Base-by-base conservation (phyloP, 257 asterid species). In the Fraxinus pennsylvanica region DNA sequence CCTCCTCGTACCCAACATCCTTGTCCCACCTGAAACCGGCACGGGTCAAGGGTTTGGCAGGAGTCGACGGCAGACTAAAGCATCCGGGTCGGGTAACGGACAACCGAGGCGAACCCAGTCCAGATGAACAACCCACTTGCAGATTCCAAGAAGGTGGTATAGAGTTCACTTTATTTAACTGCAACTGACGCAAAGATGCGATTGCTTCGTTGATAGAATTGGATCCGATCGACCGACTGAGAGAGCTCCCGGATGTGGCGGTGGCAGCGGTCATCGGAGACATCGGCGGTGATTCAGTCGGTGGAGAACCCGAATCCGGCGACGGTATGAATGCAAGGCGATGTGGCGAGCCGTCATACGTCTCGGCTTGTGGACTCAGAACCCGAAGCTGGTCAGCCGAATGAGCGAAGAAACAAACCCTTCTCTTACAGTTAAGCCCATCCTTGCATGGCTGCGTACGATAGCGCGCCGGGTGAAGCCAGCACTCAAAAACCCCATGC, bases 211-310 rank as follows among this genome's bases (percentile, higher is more conserved):
- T 79, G 35, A 82, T 71, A 3, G 91, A 79, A 71, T 71, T 77
- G 1, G 90, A 84, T 5, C 90, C 90, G 29, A 79, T 25, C 9
- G 90, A 85, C 12, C 90, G 87, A 39, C 83, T 87, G 45, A 82
- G 71, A 3, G 87, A 71, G 52, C 52, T 43, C 17, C 12, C 3
- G 1, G 52, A 43, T 1, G 52, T 43, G 52, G 52, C 17, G 17
- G 52, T 3, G 32, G 61, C 30, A 6, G 82, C 22, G 0, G 86
- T 15, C 81, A 89, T 65, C 57, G 91, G 91, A 67, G 93, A 81
- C 88, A 85, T 71, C 8, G 93, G 93, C 0, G 91, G 91, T 4
- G 93, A 89, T 30, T 82, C 93, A 1, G 89, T 15, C 63, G 88
- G 82, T 45, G 92, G 86, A 0, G 92, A 85, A 0, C 41, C 79